Evolutionary conservation across 805 yeast species (phyloP), one percentile per base, ranked within the genome.

Genomic region (Jamesozyma rosinii): DNA sequence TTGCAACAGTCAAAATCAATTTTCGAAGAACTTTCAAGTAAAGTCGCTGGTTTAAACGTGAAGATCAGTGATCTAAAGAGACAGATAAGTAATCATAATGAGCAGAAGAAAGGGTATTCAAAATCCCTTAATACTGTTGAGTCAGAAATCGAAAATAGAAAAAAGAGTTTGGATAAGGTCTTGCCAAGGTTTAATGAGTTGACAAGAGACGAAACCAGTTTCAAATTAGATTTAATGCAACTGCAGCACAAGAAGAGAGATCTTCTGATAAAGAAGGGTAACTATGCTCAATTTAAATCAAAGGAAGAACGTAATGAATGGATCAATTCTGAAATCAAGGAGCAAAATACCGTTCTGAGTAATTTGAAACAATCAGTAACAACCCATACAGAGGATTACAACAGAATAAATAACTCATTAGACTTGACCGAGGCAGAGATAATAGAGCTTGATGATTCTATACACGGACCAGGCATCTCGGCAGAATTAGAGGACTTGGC

Each of bases 191-290:
- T 76, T 33, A 61, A 63, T 11, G 47, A 59, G 1, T 57, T 75
- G 11, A 67, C 61, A 37, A 48, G 51, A 1, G 53, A 63, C 35
- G 86, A 82, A 55, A 30, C 52, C 0, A 49, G 50, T 3, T 47
- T 71, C 27, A 72, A 73, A 43, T 51, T 57, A 3, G 52, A 68
- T 38, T 58, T 80, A 8, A 43, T 63, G 3, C 62, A 66, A n/a
- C 51, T 72, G 19, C 71, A 69, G 41, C 65, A 77, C 6, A 70
- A 64, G 24, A 88, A 83, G 58, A 68, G 83, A 49, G 62, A 71
- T 14, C 59, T 89, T 4, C 74, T 82, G 40, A 69, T 83, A 6
- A 89, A 87, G 54, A 83, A 79, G 52, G 85, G 83, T 35, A 76
- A 88, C 40, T 74, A 74, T 45, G 70, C 77, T 21, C 74, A 76